These are phyloP conservation scores for Eugenia klotzschiana DNA, from an alignment of 441 rosid species.

Conservation along the genomic window DNA sequence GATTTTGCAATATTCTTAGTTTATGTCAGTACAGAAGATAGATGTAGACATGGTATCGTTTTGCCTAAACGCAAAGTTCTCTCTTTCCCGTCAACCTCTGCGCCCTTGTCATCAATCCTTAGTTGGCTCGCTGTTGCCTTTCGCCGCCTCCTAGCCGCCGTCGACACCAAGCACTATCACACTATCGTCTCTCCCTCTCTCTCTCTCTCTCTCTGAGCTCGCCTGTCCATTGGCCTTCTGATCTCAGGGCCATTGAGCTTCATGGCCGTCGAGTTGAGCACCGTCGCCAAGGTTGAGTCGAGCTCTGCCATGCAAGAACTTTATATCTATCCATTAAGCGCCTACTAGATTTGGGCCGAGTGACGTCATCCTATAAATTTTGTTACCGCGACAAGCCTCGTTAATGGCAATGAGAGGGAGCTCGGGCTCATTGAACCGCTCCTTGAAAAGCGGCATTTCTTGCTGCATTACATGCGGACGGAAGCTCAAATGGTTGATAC, in stretches of 20 bases:
- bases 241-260: background rate
- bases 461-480: background rate
- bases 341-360: background rate
- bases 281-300: background rate
- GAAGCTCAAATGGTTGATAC: background rate
- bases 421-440: background rate
- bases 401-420: background rate
- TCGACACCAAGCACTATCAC: background rate
- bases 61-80: background rate
- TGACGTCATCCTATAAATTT: background rate
- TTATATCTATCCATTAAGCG: background rate
- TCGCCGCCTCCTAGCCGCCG: background rate
- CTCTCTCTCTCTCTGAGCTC: background rate
- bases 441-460: background rate
- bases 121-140: background rate
- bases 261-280: background rate
- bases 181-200: background rate
- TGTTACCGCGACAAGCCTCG: background rate
- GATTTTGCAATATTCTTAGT: background rate
- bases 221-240: background rate
- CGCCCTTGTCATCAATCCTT: background rate
- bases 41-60: fast-evolving
- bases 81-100: background rate
- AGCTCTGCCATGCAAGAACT: background rate
- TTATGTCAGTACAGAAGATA: too few species aligned